Evolutionary conservation across 768 basidiomycete genomes (phyloP), one percentile per base, ranked within the genome.

Genomic region (Cystofilobasidium capitatum): DNA sequence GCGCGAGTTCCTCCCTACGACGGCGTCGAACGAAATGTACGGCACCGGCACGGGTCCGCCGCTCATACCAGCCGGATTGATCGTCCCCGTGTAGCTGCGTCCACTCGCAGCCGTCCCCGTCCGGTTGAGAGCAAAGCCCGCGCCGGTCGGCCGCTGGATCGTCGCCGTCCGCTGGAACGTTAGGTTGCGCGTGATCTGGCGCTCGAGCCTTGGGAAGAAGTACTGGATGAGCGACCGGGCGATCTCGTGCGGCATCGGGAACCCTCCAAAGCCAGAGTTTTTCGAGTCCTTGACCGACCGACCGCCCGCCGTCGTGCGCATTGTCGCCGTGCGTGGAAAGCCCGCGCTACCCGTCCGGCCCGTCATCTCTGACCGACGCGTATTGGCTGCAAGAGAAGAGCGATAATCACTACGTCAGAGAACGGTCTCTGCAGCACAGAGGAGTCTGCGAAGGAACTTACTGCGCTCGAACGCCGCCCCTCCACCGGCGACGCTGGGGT

Each of bases 21-120:
- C 66, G 10, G 90, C 88, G 54, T 89, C 84, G 74, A 96, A 97
- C 1, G 85, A 82, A 66, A 97, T 86, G 75, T 97, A 97, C 0
- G 88, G 79, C 2, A 88, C 91, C 0, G 77, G 73, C 63, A 77
- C 78, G 33, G 71, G 58, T 44, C 69, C 71, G 1, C 65, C 26
- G 39, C 54, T 78, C 75, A 70, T 78, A 82, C 58, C 79, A 20
- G 44, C 44, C 16, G 59, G 44, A 22, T 45, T 45, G 54, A 68
- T 61, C 17, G 66, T 62, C 14, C 66, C 66, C 8, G 66, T 63
- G 37, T 60, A 60, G 44, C 66, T 68, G n/a, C 60, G 14, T 10
- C 49, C 66, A 20, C 37, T 44, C 22, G 68, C 68, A 17, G 74
- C 42, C 12, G 89, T 86, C 13, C 80, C 83, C 22, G 87, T 86